Base-by-base conservation (phyloP, 257 asterid genomes). In the Anisodus tanguticus region DNA sequence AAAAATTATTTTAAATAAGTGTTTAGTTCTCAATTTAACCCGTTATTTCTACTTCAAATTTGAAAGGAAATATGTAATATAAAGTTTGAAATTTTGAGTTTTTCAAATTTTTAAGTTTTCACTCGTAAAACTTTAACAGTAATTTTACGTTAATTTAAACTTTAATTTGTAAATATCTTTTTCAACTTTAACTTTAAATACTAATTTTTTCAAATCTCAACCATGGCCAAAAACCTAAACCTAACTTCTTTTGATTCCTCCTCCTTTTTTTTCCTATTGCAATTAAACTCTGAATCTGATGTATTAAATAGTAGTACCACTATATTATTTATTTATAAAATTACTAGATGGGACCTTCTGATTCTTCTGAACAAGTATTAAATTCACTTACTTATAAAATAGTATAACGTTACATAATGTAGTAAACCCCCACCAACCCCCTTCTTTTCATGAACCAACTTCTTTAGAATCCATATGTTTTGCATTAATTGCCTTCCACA, bases 401-500 rank as follows among this genome's bases (percentile, higher is more conserved):
- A 16, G 4, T 69, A 54, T 60, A 11, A 83, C 59, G 79, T 12
- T 9, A 60, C 26, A 62, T 62, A 39, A 69, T 69, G 54, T 43
- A 26, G 68, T 9, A 83, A 71, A 8, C 35, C 35, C 79, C 67
- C 74, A 69, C 83, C 69, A 45, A 15, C 58, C 68, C 45, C 15
- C 64, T 55, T 51, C 22, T 13, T 62, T 82, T 9, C 19, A 69
- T 80, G 80, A 26, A 79, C 58, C 26, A 68, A 49, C 78, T 80
- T 39, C 83, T 89, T 87, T 47, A 86, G 85, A 83, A 31, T 31
- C 84, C 85, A 78, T 59, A 70, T 83, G 84, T 84, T 79, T 66
- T 87, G 86, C 83, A 90, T 85, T 87, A 90, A 89, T 64, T 35
- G 80, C 62, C 60, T 55, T n/a, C 13, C 53, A 54, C 72, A 55